These are phyloP conservation scores for Sarocladium oryzae DNA, from an alignment of 2,329 filamentous ascomycete species.

Conservation along the genomic window DNA sequence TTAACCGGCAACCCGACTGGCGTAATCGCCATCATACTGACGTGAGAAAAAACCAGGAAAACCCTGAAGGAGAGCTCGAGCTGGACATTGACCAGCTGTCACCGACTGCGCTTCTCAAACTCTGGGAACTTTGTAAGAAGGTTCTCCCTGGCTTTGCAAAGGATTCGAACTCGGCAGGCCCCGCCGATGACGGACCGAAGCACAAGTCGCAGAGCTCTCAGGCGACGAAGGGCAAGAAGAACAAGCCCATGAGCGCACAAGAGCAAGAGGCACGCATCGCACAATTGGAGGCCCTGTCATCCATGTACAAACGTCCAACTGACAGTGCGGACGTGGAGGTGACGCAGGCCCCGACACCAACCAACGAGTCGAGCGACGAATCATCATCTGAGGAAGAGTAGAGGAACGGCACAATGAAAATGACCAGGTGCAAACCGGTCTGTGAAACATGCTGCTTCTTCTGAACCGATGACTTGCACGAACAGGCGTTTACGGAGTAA, in stretches of 20 bases:
- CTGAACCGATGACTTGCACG: constrained; percentile 1
- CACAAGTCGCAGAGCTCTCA: not conserved
- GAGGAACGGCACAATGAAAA: not conserved
- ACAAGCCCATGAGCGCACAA: constrained; percentile 67
- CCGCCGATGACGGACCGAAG: constrained; percentile 9
- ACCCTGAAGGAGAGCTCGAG: constrained; percentile 52
- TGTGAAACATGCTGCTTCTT: not conserved
- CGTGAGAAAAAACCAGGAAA: constrained; percentile 44
- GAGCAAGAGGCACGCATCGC: constrained; percentile 63
- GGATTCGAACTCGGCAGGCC: constrained; percentile 19
- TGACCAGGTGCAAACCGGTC: not conserved
- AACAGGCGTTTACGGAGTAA: not conserved
- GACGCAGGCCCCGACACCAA: constrained; percentile 26
- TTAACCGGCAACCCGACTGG: not conserved
- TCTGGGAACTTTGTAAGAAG: constrained; percentile 41
- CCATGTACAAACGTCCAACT: constrained; percentile 29
- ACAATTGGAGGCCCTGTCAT: constrained; percentile 46
- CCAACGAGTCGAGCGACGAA: constrained; percentile 13
- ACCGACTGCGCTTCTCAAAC: constrained; percentile 46
- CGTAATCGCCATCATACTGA: not conserved
- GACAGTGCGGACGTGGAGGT: constrained; percentile 43
- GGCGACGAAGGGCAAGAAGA: constrained; percentile 59
- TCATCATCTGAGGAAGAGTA: constrained; percentile 13
- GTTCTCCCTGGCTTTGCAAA: constrained; percentile 34
- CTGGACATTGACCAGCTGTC: constrained; percentile 53